These are phyloP conservation scores for Lactarius akahatsu DNA, from an alignment of 768 basidiomycete species.

Conservation along the genomic window DNA sequence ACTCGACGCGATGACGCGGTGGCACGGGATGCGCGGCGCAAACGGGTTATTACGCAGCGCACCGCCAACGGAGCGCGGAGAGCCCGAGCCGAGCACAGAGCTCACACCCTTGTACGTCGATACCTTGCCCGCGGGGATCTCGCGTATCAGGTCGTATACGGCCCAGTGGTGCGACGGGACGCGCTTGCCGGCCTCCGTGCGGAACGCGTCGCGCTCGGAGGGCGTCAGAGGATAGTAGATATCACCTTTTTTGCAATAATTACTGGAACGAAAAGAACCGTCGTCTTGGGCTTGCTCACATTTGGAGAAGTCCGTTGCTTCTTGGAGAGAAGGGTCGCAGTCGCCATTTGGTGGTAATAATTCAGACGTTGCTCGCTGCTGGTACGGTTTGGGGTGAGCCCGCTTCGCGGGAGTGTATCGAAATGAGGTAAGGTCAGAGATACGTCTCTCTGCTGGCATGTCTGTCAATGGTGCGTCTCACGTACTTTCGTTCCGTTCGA, in stretches of 20 bases:
- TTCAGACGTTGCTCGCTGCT: too few relatives aligned
- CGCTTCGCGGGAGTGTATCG: slow-evolving; percentile 11
- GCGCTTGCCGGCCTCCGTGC: slow-evolving; percentile 25
- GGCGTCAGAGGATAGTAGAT: slow-evolving; percentile 20
- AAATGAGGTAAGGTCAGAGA: slow-evolving; percentile 13
- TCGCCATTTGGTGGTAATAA: background rate
- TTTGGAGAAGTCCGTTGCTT: slow-evolving; percentile 12
- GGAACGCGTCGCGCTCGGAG: slow-evolving; percentile 25
- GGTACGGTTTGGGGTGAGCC: background rate
- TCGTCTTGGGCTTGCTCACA: background rate
- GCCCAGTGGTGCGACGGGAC: slow-evolving; percentile 31
- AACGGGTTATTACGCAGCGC: slow-evolving; percentile 68
- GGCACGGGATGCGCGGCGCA: slow-evolving; percentile 65
- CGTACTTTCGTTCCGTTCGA: background rate
- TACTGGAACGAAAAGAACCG: background rate
- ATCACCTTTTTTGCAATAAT: slow-evolving; percentile 15
- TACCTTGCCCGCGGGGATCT: slow-evolving; percentile 26
- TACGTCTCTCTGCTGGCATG: slow-evolving; percentile 20
- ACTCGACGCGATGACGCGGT: slow-evolving; percentile 64
- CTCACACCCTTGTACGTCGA: slow-evolving; percentile 39
- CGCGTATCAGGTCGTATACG: slow-evolving; percentile 25
- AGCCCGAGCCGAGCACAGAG: slow-evolving; percentile 49
- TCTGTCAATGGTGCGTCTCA: background rate
- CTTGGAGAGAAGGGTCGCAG: background rate
- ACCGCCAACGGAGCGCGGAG: slow-evolving; percentile 68